These are phyloP conservation scores for Trichosanthes cucumerina DNA, from an alignment of 306 rosid species.

Conservation along the genomic window DNA sequence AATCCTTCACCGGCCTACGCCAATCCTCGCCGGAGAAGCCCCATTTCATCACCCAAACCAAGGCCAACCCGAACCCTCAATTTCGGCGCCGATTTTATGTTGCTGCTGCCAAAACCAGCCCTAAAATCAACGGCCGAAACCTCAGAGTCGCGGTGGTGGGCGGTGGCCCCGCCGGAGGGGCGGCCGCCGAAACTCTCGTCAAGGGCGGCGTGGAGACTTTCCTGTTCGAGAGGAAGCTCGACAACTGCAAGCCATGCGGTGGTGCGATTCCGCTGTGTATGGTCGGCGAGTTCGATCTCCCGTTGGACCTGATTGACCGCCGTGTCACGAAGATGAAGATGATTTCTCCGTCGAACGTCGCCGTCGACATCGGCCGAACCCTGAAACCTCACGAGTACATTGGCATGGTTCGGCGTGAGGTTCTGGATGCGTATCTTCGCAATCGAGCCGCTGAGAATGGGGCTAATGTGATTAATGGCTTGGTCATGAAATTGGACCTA, in stretches of 20 bases:
- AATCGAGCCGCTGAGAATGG: conserved; percentile 70
- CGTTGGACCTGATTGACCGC: conserved; percentile 84
- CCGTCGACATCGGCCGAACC: conserved; percentile 80
- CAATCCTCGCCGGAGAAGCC: conserved; percentile 49
- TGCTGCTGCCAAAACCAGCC: conserved; percentile 51
- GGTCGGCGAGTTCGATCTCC: conserved; percentile 92
- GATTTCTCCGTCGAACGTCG: conserved; percentile 97
- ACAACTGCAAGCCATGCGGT: conserved; percentile 96
- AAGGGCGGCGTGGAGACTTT: conserved; percentile 80
- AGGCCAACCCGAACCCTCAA: conserved; percentile 10
- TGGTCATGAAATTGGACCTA: conserved; percentile 76
- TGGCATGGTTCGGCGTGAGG: conserved; percentile 94
- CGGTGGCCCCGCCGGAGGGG: conserved; percentile 79
- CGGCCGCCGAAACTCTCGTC: conserved; percentile 75
- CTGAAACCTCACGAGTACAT: conserved; percentile 92
- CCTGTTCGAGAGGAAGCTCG: conserved; percentile 79
- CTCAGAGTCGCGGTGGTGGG: conserved; percentile 88
- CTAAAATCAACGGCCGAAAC: conserved; percentile 54
- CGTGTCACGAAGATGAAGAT: conserved; percentile 95
- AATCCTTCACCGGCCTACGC: conserved; percentile 87
- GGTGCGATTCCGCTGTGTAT: conserved; percentile 97
- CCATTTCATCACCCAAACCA: conserved; percentile 23
- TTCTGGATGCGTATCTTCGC: conserved; percentile 61
- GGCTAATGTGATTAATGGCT: conserved; percentile 65
- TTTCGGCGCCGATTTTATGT: conserved; percentile 31